These are phyloP conservation scores for Globisporangium canariense DNA, from an alignment of 352 stramenopile species.

Conservation along the genomic window DNA sequence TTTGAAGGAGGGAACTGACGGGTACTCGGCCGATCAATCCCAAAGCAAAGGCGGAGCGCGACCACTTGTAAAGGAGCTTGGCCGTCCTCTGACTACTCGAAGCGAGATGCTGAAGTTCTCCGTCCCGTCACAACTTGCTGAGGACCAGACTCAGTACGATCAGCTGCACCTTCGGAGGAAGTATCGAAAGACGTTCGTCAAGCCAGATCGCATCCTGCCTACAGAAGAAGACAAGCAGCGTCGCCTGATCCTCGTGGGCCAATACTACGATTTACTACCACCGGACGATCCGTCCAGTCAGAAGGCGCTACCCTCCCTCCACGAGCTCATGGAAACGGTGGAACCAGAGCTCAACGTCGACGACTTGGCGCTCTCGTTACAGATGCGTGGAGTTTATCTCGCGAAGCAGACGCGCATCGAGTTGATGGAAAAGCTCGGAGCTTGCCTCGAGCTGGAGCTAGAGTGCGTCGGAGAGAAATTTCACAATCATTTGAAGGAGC, in stretches of 20 bases:
- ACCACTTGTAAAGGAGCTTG: neutral
- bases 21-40: neutral
- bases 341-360: constrained; percentile 68
- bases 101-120: constrained; percentile 67
- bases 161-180: constrained; percentile 41
- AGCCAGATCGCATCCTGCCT: constrained; percentile 27
- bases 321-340: constrained; percentile 51
- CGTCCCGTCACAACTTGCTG: constrained; percentile 37
- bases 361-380: constrained; percentile 54
- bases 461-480: constrained; percentile 66
- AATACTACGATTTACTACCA: constrained; percentile 54
- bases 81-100: constrained; percentile 40
- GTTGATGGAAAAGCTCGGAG: constrained; percentile 50
- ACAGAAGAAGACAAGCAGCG: constrained; percentile 45
- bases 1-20: neutral
- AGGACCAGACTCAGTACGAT: constrained; percentile 30
- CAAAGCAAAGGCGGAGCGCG: neutral
- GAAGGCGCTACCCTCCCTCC: constrained; percentile 20
- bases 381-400: constrained; percentile 58
- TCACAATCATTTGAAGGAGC: constrained; percentile 62
- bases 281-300: constrained; percentile 14
- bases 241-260: constrained; percentile 39
- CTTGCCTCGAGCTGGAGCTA: constrained; percentile 59
- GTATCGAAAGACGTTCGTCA: constrained; percentile 48
- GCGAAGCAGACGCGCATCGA: constrained; percentile 54